phyloP scores from a whole-genome alignment of 2,329 filamentous ascomycete species.

The Cladosporium sphaerospermum region DNA sequence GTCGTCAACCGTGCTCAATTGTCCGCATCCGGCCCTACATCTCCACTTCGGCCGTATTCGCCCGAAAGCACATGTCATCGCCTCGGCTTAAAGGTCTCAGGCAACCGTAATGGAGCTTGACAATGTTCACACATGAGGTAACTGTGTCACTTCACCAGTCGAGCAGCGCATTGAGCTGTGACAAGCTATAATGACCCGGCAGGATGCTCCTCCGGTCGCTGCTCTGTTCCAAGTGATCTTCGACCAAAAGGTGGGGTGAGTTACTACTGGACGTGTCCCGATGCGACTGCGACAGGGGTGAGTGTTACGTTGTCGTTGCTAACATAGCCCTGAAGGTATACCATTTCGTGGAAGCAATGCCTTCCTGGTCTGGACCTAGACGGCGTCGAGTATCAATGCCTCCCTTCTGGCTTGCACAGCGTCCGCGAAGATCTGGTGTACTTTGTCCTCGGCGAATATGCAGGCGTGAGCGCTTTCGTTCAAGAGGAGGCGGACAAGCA shows the following conservation, averaged over 20 bases:
- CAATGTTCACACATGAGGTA: neutral
- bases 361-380: slow-evolving; percentile 62
- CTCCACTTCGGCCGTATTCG: neutral
- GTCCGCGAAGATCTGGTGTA: slow-evolving; percentile 83
- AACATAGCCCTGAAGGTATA: slow-evolving; percentile 49
- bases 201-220: slow-evolving; percentile 25
- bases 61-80: slow-evolving; percentile 7
- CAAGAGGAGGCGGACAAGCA: slow-evolving; percentile 73
- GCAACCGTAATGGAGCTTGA: neutral
- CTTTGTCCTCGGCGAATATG: slow-evolving; percentile 75
- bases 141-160: no score
- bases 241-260: slow-evolving; percentile 34
- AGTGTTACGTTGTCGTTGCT: neutral
- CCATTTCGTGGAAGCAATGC: slow-evolving; percentile 79
- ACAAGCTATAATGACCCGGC: neutral
- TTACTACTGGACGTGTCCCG: neutral
- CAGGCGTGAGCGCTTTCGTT: slow-evolving; percentile 85
- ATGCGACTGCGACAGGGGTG: neutral
- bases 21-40: neutral
- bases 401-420: slow-evolving; percentile 87
- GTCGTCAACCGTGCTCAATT: neutral
- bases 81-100: slow-evolving; percentile 5
- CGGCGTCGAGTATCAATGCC: slow-evolving; percentile 87
- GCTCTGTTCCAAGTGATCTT: slow-evolving; percentile 32
- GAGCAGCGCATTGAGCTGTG: no score